Evolutionary conservation across 106 monocot genomes (phyloP), one percentile per base, ranked within the genome.

Genomic region (Dendrobium catenatum): DNA sequence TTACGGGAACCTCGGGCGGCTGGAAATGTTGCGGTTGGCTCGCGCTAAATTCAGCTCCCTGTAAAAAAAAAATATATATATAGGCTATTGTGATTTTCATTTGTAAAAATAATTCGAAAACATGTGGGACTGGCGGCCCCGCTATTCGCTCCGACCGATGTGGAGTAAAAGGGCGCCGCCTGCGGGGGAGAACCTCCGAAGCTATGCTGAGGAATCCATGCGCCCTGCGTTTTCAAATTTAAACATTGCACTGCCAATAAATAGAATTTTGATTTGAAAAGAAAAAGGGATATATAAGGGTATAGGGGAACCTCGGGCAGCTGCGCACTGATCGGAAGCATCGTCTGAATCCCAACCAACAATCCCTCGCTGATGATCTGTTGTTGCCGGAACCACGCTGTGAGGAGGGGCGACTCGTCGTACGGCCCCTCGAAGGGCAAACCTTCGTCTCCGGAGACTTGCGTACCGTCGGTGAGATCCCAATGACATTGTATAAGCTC

Each of bases 341-440:
- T 81, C 79, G 77, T 82, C 18, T 46, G 73, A 79, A 82, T 82
- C 44, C 44, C 44, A 59, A 70, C 83, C 18, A 55, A 79, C 77
- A 82, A 77, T 10, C 78, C 44, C 3, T 74, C 79, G 66, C 81
- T 84, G 73, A 79, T 84, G 86, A 96, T 93, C 88, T 96, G 96
- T 64, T 96, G 86, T 80, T 96, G 93, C 26, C 93, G 87, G 15
- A 96, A 88, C 24, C 91, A 83, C 17, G 88, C 83, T 0, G 95
- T 90, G 15, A 96, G 91, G 9, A 96, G 77, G 20, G 85, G 73
- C 1, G 93, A 91, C 78, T 93, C 96, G 70, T 96, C 96, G 79
- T 73, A 89, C 24, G 68, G 44, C 10, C 84, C 77, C 2, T 84
- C 74, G 72, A 54, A 81, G 4, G 58, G 75, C 19, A 80, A 42